Base-by-base conservation (phyloP, 176 grass and related monocot species). In the Bromus sterilis region DNA sequence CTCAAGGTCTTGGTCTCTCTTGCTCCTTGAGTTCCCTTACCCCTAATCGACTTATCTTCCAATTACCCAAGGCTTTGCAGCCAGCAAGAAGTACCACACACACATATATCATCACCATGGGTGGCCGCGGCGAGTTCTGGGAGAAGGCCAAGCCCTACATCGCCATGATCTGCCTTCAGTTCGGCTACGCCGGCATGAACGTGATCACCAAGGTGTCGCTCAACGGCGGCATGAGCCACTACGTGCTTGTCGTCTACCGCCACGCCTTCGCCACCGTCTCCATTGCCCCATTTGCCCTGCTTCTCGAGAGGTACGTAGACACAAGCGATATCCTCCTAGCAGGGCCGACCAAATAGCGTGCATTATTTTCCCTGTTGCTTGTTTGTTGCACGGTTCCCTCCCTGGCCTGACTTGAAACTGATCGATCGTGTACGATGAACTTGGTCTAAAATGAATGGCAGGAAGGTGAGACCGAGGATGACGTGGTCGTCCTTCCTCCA, bases 161-260 rank as follows among this genome's bases (percentile, higher is more conserved):
- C 79, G 92, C 95, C 78, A 98, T 98, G 95, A 87, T 89, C 66
- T 94, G 80, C 21, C 81, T 98, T 62, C 95, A 98, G 65, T 98
- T 98, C 68, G 95, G 95, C 42, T 98, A 98, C 15, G 95, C 95
- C 3, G 95, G 95, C 67, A 98, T 98, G 95, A 98, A 98, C 87
- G 87, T 98, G 13, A 88, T 98, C 61, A 93, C 95, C 41, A 98
- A 98, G 78, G 90, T 98, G 37, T 94, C 95, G 24, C 92, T 98
- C 72, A 94, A 94, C 75, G 83, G 82, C 37, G 95, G 95, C 81
- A 92, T 98, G 92, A 98, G 95, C 86, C 95, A 98, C 62, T 94
- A 98, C 62, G 95, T 94, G 26, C 90, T 98, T 39, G 95, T 98
- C 31, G 95, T 98, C 1, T 98, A 98, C 75, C 95, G 95, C 73